phyloP scores from a whole-genome alignment of 106 monocot species.

The Triglochin maritima region DNA sequence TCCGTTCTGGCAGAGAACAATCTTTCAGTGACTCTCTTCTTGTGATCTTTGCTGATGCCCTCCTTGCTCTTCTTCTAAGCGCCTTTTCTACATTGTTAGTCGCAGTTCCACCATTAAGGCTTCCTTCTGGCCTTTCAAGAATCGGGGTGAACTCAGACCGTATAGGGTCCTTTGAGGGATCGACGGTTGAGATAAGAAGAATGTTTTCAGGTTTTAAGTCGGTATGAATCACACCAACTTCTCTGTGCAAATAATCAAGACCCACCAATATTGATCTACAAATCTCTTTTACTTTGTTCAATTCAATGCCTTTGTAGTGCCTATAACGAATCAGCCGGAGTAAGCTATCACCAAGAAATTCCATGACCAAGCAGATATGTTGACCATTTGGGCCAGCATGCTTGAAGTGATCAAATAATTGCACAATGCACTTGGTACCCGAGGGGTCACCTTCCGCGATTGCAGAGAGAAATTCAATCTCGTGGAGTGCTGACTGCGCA shows the following conservation, averaged over 20 bases:
- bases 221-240: conserved; percentile 72
- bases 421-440: conserved; percentile 53
- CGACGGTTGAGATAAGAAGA: conserved; percentile 73
- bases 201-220: conserved; percentile 92
- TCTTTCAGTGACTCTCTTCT: conserved; percentile 41
- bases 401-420: conserved; percentile 66
- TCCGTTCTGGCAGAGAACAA: conserved; percentile 34
- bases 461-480: conserved; percentile 67
- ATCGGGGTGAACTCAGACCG: conserved; percentile 55
- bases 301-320: conserved; percentile 61
- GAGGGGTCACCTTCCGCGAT: conserved; percentile 60
- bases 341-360: conserved; percentile 83
- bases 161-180: conserved; percentile 81
- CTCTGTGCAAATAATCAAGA: conserved; percentile 86
- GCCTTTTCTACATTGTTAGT: conserved; percentile 42
- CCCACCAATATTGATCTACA: conserved; percentile 61
- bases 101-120: conserved; percentile 21
- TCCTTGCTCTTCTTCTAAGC: conserved; percentile 52
- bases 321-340: conserved; percentile 71
- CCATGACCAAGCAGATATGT: conserved; percentile 67
- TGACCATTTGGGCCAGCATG: conserved; percentile 88
- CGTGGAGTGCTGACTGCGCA: conserved; percentile 74
- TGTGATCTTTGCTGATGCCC: conserved; percentile 50
- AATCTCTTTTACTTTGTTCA: conserved; percentile 47
- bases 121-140: conserved; percentile 58